These are phyloP conservation scores for Dryas drummondii DNA, from an alignment of 306 rosid species.

Conservation along the genomic window DNA sequence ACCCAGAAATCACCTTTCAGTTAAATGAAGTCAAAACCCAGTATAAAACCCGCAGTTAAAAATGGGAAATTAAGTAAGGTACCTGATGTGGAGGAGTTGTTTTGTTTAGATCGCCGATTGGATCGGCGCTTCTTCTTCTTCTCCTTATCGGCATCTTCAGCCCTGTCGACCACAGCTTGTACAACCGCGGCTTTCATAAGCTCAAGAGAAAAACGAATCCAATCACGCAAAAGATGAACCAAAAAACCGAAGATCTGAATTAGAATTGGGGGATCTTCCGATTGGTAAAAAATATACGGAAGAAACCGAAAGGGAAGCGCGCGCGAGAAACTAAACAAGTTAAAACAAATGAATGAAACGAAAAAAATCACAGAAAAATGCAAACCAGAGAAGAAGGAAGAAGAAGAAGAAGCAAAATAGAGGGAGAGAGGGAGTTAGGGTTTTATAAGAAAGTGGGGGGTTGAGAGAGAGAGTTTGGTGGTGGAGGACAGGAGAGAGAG, in stretches of 20 bases:
- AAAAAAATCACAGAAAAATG: background rate
- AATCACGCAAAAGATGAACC: background rate
- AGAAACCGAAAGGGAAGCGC: slow-evolving; percentile 30
- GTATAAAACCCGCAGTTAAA: too few relatives aligned
- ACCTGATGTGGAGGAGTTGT: slow-evolving; percentile 41
- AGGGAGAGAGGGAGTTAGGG: slow-evolving; percentile 1
- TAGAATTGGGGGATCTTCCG: slow-evolving; percentile 44
- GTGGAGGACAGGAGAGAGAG: background rate
- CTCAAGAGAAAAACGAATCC: background rate
- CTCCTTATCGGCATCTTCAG: slow-evolving; percentile 71
- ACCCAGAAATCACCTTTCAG: background rate
- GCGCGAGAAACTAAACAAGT: background rate
- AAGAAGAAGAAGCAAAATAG: background rate
- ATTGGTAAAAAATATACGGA: slow-evolving; percentile 46
- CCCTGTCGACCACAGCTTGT: slow-evolving; percentile 49
- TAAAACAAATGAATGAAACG: background rate
- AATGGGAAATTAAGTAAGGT: background rate
- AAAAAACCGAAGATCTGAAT: background rate
- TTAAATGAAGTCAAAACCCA: background rate
- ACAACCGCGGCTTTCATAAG: slow-evolving; percentile 54
- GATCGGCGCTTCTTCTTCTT: slow-evolving; percentile 83
- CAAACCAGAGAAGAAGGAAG: background rate
- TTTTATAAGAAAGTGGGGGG: slow-evolving; percentile 16
- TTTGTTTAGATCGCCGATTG: slow-evolving; percentile 67
- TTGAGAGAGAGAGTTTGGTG: background rate